Base-by-base conservation (phyloP, 441 rosid species). In the Jatropha podagrica region DNA sequence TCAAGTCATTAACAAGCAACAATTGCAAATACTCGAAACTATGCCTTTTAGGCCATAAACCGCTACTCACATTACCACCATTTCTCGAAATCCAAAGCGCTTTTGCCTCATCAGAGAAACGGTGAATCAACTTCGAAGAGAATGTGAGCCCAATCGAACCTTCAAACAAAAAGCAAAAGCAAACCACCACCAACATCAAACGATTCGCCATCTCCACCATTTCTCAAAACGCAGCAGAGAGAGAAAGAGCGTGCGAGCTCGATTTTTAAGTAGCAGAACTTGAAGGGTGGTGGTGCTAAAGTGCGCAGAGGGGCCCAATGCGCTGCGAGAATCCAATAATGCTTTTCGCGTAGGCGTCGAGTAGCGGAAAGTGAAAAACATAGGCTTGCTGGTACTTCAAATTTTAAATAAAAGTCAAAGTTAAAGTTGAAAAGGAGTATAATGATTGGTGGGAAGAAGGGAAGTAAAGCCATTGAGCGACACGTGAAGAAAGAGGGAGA, bases 61-160 rank as follows among this genome's bases (percentile, higher is more conserved):
- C 79, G 27, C 23, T 55, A 37, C 65, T 68, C 48, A 2, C 70
- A 52, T 72, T 48, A 3, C 64, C 74, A 3, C 64, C 74, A 5
- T 58, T 59, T n/a, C 77, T 48, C 65, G 76, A 77, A 46, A 69
- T 46, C 79, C 76, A 68, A 0, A 80, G 38, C 60, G 72, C 58
- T 72, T 77, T 79, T 2, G 82, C 86, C 59, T 83, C 86, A 15
- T 83, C 79, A 49, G 86, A 81, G 75, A 70, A 79, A 7, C 81
- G 66, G 56, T 83, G 84, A 17, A 83, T 77, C 65, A 83, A 78
- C 81, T 65, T 81, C 32, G 79, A 76, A 48, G 86, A 83, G 56
- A 83, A 83, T 62, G 84, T 77, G 48, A 59, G 55, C 13, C 75
- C 79, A 44, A 20, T 66, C 44, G 85, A 77, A n/a, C 68, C 79